Evolutionary conservation across 1,139 yeast species (phyloP).

Genomic region (Hansenula sp.): DNA sequence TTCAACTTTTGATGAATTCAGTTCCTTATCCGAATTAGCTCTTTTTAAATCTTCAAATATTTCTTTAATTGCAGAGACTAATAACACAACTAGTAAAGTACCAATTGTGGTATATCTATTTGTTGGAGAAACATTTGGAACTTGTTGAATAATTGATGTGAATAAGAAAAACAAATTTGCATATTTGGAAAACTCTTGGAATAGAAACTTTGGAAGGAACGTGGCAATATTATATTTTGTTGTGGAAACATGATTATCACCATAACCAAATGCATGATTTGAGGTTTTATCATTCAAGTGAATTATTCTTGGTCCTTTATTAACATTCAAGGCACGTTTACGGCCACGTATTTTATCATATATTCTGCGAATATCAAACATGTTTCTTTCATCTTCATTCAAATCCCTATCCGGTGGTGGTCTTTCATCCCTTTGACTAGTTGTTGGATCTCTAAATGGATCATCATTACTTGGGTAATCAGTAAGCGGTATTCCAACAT

Average conservation of each 20-base stretch:
- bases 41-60: conserved; percentile 88
- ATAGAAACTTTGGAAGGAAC: conserved; percentile 87
- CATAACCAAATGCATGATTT: conserved; percentile 55
- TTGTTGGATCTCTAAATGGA: conserved; percentile 21
- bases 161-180: conserved; percentile 92
- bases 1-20: conserved; percentile 73
- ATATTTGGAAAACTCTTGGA: conserved; percentile 95
- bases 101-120: conserved; percentile 95
- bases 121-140: conserved; percentile 95
- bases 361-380: conserved; percentile 55
- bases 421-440: conserved; percentile 5
- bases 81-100: conserved; percentile 75
- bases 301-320: conserved; percentile 63
- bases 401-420: conserved; percentile 8
- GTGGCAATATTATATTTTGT: conserved; percentile 96
- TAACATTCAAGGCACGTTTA: conserved; percentile 27
- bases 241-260: conserved; percentile 87
- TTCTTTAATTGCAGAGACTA: conserved; percentile 92
- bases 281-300: conserved; percentile 57
- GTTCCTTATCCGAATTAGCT: conserved; percentile 81
- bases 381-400: conserved; percentile 27
- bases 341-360: conserved; percentile 43
- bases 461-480: conserved; percentile 20
- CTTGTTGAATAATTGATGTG: conserved; percentile 94
- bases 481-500: conserved; percentile 29